Base-by-base conservation (phyloP, 768 basidiomycete genomes). In the Russula abietina region DNA sequence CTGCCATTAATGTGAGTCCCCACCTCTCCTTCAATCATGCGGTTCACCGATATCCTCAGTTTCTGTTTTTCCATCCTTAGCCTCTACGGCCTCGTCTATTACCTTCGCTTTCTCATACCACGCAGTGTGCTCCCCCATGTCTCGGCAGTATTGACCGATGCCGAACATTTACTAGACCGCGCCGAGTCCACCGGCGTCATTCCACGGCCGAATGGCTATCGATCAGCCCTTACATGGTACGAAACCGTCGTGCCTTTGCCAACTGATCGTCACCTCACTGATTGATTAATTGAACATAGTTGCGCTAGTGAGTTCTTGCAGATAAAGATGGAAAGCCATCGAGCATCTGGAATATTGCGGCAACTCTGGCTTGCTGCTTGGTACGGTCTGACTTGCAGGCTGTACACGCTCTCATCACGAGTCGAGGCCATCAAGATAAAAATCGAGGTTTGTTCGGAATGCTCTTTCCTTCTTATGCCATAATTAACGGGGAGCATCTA, bases 271-370 rank as follows among this genome's bases (percentile, higher is more conserved):
- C 33, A 33, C 33, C 33, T 33, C 11, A 33, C 33, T 12, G 11
- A 33, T n/a, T n/a, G n/a, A n/a, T 33, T 3, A 33, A 33, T n/a
- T n/a, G n/a, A n/a, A n/a, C 33, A 12, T 33, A 33, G 33, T 11
- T 33, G 33, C 33, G 33, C 33, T 33, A 33, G 11, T 12, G 33
- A 33, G 12, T 45, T 54, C 19, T 22, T 52, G 22, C 51, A 16
- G 22, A 45, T 54, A 11, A 52, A 52, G 10, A 60, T 33, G 3
- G 52, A 60, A n/a, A 60, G 59, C 24, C 41, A 60, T 28, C 59
- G 41, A 36, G 24, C 52, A 19, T 43, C 30, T 5, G 24, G 52
- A 11, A 38, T 38, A 1, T 30, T 41, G n/a, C 51, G 32, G 17
- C 59, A 60, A 45, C 16, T 60, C 17, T 22, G 32, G 41, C 59